These are phyloP conservation scores for Bruguiera hainesii DNA, from an alignment of 441 rosid species.

Conservation along the genomic window DNA sequence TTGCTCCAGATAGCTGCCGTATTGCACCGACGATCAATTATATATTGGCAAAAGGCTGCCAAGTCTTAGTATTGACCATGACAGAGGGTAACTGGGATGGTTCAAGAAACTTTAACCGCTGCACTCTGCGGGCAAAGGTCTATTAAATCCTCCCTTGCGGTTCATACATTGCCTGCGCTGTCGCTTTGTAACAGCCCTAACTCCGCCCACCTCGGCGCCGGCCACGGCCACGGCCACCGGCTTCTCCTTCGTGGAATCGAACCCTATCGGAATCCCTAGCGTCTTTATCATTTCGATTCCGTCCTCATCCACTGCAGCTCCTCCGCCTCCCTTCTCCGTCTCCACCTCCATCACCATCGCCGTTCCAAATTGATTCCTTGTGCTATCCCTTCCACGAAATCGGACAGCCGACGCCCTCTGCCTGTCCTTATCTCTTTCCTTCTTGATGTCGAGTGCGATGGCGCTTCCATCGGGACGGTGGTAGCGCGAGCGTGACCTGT, in stretches of 20 bases:
- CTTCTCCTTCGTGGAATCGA: slow-evolving; percentile 92
- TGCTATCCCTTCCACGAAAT: slow-evolving; percentile 55
- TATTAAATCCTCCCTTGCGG: slow-evolving; percentile 86
- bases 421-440: slow-evolving; percentile 31
- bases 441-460: slow-evolving; percentile 43
- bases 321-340: slow-evolving; percentile 20
- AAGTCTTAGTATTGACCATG: slow-evolving; percentile 18
- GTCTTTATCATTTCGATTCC: slow-evolving; percentile 92
- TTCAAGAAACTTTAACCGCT: slow-evolving; percentile 42
- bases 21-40: too few relatives aligned
- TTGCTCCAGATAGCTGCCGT: too few relatives aligned
- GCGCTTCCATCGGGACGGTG: slow-evolving; percentile 49
- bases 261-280: slow-evolving; percentile 81
- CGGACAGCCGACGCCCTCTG: slow-evolving; percentile 45
- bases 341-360: slow-evolving; percentile 9
- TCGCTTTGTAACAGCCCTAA: slow-evolving; percentile 67
- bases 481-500: slow-evolving; percentile 36
- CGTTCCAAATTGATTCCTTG: slow-evolving; percentile 43
- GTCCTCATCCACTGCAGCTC: slow-evolving; percentile 39
- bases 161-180: slow-evolving; percentile 96
- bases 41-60: slow-evolving; percentile 5
- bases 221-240: slow-evolving; percentile 41
- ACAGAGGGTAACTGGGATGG: too few relatives aligned
- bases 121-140: slow-evolving; percentile 74
- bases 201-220: slow-evolving; percentile 81